A percentile compares a stretch with the other conserved stretches of the same genome.
Evolutionary conservation across 192 early-diverging fungal genomes (phyloP).

Genomic region (Entomortierella chlamydospora): DNA sequence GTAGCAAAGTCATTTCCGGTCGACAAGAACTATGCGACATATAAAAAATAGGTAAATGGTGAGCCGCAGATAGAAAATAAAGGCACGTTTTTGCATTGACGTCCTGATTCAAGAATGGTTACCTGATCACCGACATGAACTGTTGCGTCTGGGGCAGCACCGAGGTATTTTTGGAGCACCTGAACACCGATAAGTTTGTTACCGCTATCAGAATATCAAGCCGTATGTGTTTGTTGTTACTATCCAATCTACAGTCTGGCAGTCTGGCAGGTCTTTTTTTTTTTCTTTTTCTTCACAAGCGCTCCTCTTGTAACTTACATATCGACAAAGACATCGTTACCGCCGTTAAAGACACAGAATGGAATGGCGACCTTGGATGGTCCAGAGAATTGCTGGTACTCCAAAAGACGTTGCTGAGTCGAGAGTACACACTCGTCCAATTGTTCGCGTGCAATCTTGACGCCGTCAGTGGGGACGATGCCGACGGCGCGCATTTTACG

Average conservation of each 20-base stretch:
- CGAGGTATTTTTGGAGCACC: slow-evolving; percentile 77
- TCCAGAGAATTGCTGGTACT: slow-evolving; percentile 65
- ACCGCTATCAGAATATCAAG: slow-evolving; percentile 58
- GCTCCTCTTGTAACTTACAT: slow-evolving; percentile 58
- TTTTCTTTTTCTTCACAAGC: neutral
- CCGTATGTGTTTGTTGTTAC: neutral
- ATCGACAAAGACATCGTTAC: slow-evolving; percentile 92
- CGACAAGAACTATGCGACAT: slow-evolving; percentile 73
- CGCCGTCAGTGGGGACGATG: slow-evolving; percentile 64
- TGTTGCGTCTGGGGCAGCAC: slow-evolving; percentile 67
- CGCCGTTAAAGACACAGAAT: slow-evolving; percentile 95
- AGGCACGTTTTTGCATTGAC: neutral
- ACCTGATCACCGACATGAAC: slow-evolving; percentile 92
- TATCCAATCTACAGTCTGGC: no score
- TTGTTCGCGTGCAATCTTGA: slow-evolving; percentile 79
- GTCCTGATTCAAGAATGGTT: neutral
- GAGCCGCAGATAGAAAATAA: neutral
- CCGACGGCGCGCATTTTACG: slow-evolving; percentile 87
- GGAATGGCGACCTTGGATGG: slow-evolving; percentile 73
- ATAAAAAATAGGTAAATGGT: neutral
- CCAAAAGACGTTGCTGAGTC: slow-evolving; percentile 71
- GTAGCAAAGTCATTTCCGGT: slow-evolving; percentile 94
- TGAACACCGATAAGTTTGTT: slow-evolving; percentile 94
- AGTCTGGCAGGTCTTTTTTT: no score
- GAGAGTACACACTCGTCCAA: slow-evolving; percentile 90